Evolutionary conservation across 2,329 filamentous ascomycete genomes (phyloP).

Genomic region (Stemphylium beticola): DNA sequence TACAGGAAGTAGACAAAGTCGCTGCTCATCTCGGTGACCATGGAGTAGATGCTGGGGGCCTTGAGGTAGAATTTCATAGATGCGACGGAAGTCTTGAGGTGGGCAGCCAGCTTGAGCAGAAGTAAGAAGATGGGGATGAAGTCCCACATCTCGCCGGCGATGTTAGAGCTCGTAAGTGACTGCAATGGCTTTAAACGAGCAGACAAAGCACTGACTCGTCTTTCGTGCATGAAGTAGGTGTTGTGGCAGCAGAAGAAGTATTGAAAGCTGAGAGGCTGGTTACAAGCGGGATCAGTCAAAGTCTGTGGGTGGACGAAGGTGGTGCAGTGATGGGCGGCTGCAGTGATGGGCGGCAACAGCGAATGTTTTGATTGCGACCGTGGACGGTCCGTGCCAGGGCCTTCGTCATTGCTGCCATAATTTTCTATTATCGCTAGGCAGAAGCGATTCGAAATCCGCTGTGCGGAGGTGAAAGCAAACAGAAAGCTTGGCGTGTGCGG

Average conservation of each 20-base stretch:
- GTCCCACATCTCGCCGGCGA: not conserved
- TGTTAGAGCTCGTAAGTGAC: not conserved
- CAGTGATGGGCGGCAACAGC: not conserved
- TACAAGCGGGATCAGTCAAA: no score
- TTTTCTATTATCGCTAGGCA: not conserved
- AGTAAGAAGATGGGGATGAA: not conserved
- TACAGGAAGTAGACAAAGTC: not conserved
- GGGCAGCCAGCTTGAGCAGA: no score
- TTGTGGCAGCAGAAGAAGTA: no score
- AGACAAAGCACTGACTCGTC: not conserved
- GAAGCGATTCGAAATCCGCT: not conserved
- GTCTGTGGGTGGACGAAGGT: not conserved
- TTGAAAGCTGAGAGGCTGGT: no score
- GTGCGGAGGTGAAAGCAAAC: slow-evolving; percentile 2
- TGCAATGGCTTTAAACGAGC: no score
- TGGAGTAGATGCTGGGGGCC: not conserved
- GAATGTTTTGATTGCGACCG: not conserved
- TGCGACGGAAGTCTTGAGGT: no score
- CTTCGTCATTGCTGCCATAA: not conserved
- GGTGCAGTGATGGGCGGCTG: not conserved
- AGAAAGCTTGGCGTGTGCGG: slow-evolving; percentile 3
- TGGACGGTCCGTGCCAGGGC: not conserved
- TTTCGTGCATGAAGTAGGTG: no score
- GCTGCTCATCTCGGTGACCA: not conserved
- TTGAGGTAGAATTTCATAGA: no score